Percentiles rank a stretch among this genome's conserved stretches.
These are phyloP conservation scores for Diaporthe aspalathi DNA, from an alignment of 2,329 filamentous ascomycete species.

Conservation along the genomic window DNA sequence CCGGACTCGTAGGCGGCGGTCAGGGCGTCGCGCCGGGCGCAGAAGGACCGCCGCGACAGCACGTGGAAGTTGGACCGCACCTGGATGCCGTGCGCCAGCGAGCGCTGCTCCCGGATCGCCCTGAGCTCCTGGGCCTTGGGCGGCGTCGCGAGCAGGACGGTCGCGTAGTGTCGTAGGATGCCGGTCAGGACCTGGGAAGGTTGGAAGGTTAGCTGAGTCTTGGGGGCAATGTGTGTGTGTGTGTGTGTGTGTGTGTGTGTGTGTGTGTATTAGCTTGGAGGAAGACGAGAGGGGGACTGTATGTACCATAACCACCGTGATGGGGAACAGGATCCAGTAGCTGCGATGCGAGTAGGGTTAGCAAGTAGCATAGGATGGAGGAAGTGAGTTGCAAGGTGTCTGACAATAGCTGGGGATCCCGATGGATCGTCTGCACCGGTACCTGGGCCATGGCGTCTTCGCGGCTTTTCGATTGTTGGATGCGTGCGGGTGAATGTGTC, in stretches of 20 bases:
- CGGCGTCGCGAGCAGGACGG: conserved; percentile 85
- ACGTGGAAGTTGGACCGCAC: conserved; percentile 85
- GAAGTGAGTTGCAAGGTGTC: conserved; percentile 48
- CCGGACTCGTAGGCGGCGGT: conserved; percentile 86
- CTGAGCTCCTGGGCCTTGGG: conserved; percentile 85
- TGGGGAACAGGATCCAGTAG: conserved; percentile 99
- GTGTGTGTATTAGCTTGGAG: too few species aligned
- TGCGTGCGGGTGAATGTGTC: conserved; percentile 2
- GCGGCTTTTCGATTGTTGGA: conserved; percentile 19
- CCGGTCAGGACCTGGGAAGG: conserved; percentile 82
- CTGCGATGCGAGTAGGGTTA: conserved; percentile 61
- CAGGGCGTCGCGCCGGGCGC: conserved; percentile 82
- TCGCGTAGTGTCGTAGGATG: conserved; percentile 94
- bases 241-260: too few species aligned
- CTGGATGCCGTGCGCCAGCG: conserved; percentile 84
- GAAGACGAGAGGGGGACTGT: neutral
- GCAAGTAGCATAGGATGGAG: conserved; percentile 24
- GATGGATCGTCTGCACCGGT: conserved; percentile 92
- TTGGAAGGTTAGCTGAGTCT: neutral
- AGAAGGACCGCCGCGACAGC: conserved; percentile 82
- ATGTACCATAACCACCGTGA: conserved; percentile 92
- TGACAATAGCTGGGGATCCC: conserved; percentile 98
- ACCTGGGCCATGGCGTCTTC: conserved; percentile 87
- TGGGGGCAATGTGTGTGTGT: neutral
- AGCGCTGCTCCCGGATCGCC: conserved; percentile 86